A percentile compares a stretch with the other conserved stretches of the same genome.
Conservation (phyloP, 2,329 filamentous ascomycete species). For the Aspergillus neotritici region DNA sequence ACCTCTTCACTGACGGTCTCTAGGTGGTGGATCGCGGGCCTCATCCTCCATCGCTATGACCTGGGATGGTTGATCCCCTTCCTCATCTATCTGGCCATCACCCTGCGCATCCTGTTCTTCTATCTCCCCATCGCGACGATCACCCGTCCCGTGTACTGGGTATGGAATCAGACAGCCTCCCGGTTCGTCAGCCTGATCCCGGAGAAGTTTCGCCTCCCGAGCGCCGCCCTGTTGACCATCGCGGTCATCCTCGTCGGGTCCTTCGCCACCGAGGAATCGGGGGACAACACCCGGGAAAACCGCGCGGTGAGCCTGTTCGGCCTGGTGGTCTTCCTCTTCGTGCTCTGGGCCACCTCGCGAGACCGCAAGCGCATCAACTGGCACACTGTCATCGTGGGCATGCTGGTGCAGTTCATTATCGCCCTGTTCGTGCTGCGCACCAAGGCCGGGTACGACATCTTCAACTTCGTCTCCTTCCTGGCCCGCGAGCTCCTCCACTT, state of each 20-base stretch:
- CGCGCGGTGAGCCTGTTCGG: conserved; percentile 78
- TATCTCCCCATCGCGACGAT: conserved; percentile 64
- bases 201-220: conserved; percentile 56
- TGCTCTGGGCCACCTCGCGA: conserved; percentile 65
- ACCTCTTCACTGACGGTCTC: conserved; percentile 11
- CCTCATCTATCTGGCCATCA: conserved; percentile 69
- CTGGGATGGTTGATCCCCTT: conserved; percentile 81
- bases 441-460: conserved; percentile 77
- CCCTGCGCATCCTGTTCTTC: conserved; percentile 67
- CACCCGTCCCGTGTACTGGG: conserved; percentile 58
- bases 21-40: conserved; percentile 70
- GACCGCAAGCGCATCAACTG: conserved; percentile 58
- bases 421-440: conserved; percentile 84
- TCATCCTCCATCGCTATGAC: conserved; percentile 66
- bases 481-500: conserved; percentile 71
- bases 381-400: conserved; percentile 81
- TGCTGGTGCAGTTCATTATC: conserved; percentile 81
- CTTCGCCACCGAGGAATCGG: conserved; percentile 65
- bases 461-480: conserved; percentile 75
- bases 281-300: conserved; percentile 72
- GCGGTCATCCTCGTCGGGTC: conserved; percentile 70
- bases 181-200: conserved; percentile 59
- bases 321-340: conserved; percentile 61
- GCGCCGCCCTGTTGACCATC: conserved; percentile 60
- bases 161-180: conserved; percentile 63